Base-by-base conservation (phyloP, 2,329 filamentous ascomycete species). In the Chaetomiaceae sp. region DNA sequence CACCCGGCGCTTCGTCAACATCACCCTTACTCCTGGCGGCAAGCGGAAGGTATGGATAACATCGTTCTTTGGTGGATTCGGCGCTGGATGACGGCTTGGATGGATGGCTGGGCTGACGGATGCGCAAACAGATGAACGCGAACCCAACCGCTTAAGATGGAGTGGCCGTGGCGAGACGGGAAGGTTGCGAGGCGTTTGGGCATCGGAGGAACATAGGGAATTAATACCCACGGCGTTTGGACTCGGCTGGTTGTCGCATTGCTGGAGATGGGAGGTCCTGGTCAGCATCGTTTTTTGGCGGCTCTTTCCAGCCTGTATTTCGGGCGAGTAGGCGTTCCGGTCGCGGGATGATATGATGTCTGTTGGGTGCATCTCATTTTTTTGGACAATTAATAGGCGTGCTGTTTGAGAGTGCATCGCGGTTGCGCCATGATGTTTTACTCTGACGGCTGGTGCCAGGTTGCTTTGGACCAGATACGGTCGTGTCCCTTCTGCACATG, bases 21-120 rank as follows among this genome's bases (percentile, higher is more conserved):
- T 97, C 71, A 93, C 89, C 69, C 82, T 96, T 77, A 95, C 62
- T 16, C 90, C 59, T 16, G 91, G 90, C 74, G 92, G 92, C 79
- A 97, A 97, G 91, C 83, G 92, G 76, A 96, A 96, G 89, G 89
- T 93, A 74, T n/a, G n/a, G n/a, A n/a, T n/a, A n/a, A n/a, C n/a
- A n/a, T n/a, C n/a, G n/a, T n/a, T n/a, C n/a, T n/a, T n/a, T n/a
- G n/a, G n/a, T n/a, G n/a, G n/a, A n/a, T n/a, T n/a, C n/a, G n/a
- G n/a, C n/a, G n/a, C n/a, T n/a, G n/a, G n/a, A n/a, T n/a, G n/a
- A n/a, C n/a, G n/a, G n/a, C n/a, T n/a, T n/a, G n/a, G n/a, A n/a
- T n/a, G n/a, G 6, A 27, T 27, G 25, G 25, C 10, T 27, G 25
- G n/a, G n/a, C 25, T 27, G 25, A 27, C 25, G 25, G 25, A 10